Evolutionary conservation across 495 filamentous ascomycete genomes (phyloP).

Genomic region (Xylaria cubensis): DNA sequence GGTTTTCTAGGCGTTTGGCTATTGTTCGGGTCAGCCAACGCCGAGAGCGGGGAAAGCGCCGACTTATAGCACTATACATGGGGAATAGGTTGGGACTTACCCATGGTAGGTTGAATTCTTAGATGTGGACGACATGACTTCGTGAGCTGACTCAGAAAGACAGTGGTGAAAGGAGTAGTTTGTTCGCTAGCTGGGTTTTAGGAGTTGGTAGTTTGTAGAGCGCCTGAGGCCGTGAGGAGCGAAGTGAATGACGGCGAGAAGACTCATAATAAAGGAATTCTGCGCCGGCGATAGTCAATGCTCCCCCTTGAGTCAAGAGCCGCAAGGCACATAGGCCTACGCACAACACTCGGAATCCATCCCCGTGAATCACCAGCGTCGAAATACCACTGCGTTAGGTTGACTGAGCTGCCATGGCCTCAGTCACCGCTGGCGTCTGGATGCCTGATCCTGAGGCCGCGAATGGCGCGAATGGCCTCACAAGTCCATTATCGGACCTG

Average conservation of each 20-base stretch:
- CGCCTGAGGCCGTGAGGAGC: not conserved
- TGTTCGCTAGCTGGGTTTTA: not conserved
- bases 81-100: not conserved
- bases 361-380: not conserved
- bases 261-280: not conserved
- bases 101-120: not conserved
- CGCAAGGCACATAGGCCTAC: not conserved
- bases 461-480: not conserved
- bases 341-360: not conserved
- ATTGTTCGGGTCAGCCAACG: not conserved
- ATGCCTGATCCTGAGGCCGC: constrained; percentile 3
- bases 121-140: constrained; percentile 17
- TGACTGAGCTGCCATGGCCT: not conserved
- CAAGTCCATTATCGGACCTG: not conserved
- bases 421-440: not conserved
- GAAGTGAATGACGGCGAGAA: not conserved
- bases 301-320: not conserved
- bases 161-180: not conserved
- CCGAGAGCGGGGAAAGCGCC: not conserved
- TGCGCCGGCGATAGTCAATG: not conserved
- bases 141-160: not conserved
- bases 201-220: not conserved
- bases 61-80: not conserved
- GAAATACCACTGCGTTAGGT: not conserved
- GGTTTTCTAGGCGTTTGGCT: constrained; percentile 10